Conservation (phyloP, 2,329 filamentous ascomycete species). For the Botrytis porri region DNA sequence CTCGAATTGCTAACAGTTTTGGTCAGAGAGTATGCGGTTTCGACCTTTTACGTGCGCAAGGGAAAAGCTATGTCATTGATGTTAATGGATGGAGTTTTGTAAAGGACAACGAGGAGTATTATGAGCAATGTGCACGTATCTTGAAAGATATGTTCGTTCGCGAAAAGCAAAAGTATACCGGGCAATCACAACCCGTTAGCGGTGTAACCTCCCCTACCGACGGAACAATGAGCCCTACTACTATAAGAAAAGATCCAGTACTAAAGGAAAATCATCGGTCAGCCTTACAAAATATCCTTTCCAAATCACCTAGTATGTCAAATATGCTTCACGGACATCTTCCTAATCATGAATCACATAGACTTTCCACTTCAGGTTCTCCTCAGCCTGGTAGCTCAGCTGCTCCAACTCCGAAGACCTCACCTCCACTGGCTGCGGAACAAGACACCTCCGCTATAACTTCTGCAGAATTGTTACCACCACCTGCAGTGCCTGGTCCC, state of each 20-base stretch:
- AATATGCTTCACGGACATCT: slow-evolving; percentile 48
- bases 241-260: slow-evolving; percentile 27
- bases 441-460: slow-evolving; percentile 31
- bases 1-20: slow-evolving; percentile 86
- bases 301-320: slow-evolving; percentile 61
- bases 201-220: slow-evolving; percentile 26
- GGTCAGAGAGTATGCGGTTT: slow-evolving; percentile 96
- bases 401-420: slow-evolving; percentile 32
- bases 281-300: slow-evolving; percentile 55
- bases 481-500: slow-evolving; percentile 27
- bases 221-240: slow-evolving; percentile 21
- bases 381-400: slow-evolving; percentile 41
- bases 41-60: slow-evolving; percentile 81
- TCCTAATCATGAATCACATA: slow-evolving; percentile 37
- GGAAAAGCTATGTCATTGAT: slow-evolving; percentile 95
- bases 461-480: slow-evolving; percentile 31
- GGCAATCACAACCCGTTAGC: slow-evolving; percentile 39
- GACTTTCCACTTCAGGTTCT: slow-evolving; percentile 43
- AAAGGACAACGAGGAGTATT: slow-evolving; percentile 98
- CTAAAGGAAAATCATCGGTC: slow-evolving; percentile 47
- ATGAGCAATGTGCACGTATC: slow-evolving; percentile 84
- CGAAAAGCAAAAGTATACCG: slow-evolving; percentile 63
- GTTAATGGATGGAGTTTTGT: slow-evolving; percentile 99
- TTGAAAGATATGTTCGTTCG: slow-evolving; percentile 83
- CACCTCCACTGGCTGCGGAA: slow-evolving; percentile 31